A percentile compares a stretch with the other conserved stretches of the same genome.
phyloP scores from a whole-genome alignment of 148 eudicot species.

The Camellia japonica region DNA sequence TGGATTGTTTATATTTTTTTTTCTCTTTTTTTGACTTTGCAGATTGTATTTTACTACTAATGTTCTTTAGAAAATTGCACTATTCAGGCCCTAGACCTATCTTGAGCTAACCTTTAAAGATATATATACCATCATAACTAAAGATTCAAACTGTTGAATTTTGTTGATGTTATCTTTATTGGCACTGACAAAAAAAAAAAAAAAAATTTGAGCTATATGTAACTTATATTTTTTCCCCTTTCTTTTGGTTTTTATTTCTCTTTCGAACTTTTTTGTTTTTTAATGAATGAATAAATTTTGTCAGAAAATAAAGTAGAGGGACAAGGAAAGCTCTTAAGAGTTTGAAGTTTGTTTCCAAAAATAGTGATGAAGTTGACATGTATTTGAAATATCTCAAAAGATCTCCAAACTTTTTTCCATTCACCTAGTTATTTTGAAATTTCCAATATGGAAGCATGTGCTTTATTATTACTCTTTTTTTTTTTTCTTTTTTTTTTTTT shows the following conservation, averaged over 20 bases:
- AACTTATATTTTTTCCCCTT: neutral
- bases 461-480: neutral
- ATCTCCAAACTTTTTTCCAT: neutral
- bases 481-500: neutral
- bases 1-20: neutral
- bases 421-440: neutral
- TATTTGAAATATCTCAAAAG: neutral
- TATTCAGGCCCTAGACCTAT: constrained; percentile 1
- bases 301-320: neutral
- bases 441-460: neutral
- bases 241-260: neutral
- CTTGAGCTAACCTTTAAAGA: neutral
- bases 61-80: neutral
- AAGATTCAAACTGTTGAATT: neutral
- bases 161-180: neutral
- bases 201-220: neutral
- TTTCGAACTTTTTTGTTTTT: neutral
- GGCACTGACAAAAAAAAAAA: neutral
- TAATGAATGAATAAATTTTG: neutral
- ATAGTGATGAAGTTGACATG: neutral
- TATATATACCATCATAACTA: neutral
- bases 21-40: neutral
- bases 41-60: neutral
- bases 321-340: neutral
- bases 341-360: neutral